These are phyloP conservation scores for Zizania latifolia DNA, from an alignment of 176 grass and related monocot species.

Conservation along the genomic window DNA sequence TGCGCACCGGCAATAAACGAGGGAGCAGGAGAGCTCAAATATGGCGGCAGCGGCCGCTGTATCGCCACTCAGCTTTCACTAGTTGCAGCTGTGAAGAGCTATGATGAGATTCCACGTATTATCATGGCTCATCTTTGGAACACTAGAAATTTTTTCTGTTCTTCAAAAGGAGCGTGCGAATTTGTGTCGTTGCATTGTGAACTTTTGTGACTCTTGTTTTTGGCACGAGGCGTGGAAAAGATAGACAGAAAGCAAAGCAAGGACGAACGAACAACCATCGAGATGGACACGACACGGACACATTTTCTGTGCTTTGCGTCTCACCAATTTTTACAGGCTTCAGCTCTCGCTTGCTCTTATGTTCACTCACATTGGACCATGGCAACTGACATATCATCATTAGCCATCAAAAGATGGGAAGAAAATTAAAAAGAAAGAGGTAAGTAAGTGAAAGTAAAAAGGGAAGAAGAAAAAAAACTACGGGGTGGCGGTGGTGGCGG, in stretches of 20 bases:
- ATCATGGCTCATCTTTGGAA: too few relatives aligned
- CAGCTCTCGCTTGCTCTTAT: background rate
- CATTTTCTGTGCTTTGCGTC: background rate
- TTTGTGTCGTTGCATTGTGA: too few relatives aligned
- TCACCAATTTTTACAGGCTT: background rate
- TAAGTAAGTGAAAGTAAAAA: background rate
- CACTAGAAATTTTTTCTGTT: too few relatives aligned
- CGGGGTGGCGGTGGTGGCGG: background rate
- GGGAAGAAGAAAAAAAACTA: slow-evolving; percentile 15
- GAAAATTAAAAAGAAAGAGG: background rate
- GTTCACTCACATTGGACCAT: background rate
- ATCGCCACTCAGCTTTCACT: background rate
- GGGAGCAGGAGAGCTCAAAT: too few relatives aligned
- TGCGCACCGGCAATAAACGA: too few relatives aligned
- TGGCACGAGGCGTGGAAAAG: background rate
- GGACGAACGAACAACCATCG: too few relatives aligned
- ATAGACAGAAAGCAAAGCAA: background rate
- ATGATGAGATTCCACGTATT: too few relatives aligned
- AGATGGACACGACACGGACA: background rate
- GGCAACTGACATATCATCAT: background rate
- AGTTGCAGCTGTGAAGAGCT: background rate
- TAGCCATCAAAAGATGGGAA: background rate
- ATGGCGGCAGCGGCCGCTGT: background rate
- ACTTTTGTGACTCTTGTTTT: background rate
- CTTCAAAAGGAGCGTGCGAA: too few relatives aligned